phyloP scores from a whole-genome alignment of 495 filamentous ascomycete species.

The Cercophora sp. region DNA sequence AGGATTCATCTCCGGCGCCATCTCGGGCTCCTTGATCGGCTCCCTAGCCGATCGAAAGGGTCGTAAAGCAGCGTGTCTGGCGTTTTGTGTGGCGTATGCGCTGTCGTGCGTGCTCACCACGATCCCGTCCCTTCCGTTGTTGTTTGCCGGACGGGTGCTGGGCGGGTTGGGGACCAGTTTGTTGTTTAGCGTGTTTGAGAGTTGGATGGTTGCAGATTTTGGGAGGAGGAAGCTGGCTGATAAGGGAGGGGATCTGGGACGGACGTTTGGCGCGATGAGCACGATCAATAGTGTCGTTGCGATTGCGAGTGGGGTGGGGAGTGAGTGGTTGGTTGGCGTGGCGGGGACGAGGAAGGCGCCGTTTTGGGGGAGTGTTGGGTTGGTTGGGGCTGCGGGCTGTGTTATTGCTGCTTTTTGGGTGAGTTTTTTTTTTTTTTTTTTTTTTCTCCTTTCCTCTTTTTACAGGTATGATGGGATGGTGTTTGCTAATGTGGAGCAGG shows the following conservation, averaged over 20 bases:
- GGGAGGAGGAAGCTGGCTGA: slow-evolving; percentile 30
- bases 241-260: slow-evolving; percentile 32
- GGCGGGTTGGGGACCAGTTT: slow-evolving; percentile 54
- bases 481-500: slow-evolving; percentile 27
- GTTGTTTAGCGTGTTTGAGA: slow-evolving; percentile 54
- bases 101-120: slow-evolving; percentile 48
- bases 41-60: slow-evolving; percentile 48
- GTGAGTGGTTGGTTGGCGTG: slow-evolving; percentile 43
- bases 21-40: slow-evolving; percentile 47
- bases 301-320: slow-evolving; percentile 50
- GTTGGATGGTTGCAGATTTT: slow-evolving; percentile 56
- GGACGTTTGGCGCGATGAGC: slow-evolving; percentile 48
- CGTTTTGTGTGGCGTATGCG: slow-evolving; percentile 48
- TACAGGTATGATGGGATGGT: not conserved
- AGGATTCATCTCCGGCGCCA: slow-evolving; percentile 48
- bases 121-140: slow-evolving; percentile 27
- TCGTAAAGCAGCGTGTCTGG: slow-evolving; percentile 43
- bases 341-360: slow-evolving; percentile 49
- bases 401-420: slow-evolving; percentile 48
- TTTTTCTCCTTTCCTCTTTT: not conserved
- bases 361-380: slow-evolving; percentile 39
- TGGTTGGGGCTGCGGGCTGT: slow-evolving; percentile 39
- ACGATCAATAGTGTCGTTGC: slow-evolving; percentile 50
- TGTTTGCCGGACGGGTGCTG: slow-evolving; percentile 47
- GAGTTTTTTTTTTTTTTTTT: slow-evolving; percentile 15